Evolutionary conservation across 345 rosid genomes (phyloP), one percentile per base, ranked within the genome.

Genomic region (Passiflora organensis): DNA sequence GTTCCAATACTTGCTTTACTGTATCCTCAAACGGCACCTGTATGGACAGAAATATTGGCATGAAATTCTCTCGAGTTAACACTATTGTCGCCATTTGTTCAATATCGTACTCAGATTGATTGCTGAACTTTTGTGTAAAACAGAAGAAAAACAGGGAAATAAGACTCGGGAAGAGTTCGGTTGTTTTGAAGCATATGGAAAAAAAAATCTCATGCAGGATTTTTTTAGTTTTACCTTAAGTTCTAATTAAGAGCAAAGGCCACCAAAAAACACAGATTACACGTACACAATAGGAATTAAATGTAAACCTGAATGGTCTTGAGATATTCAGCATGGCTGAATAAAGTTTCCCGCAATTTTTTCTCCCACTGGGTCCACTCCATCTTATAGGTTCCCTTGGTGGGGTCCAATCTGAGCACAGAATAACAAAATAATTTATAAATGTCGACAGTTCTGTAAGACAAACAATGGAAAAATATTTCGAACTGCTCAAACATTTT

Each of bases 281-380:
- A 44, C 10, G 54, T 17, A 38, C n/a, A 38, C 22, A 53, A n/a
- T 12, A 13, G 43, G 28, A 13, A 32, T 41, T 28, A 18, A 5
- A 45, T 52, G 20, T 6, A 39, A 20, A 91, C 95, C 96, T 88
- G 98, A 66, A 88, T 52, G 73, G 84, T 81, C 62, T 67, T 72
- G 20, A 89, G 68, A 78, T 82, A 85, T 55, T 89, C 75, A 18
- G 86, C 65, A 72, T 80, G 59, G 69, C 59, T 69, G 24, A 38
- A 24, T 47, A 93, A 55, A 59, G 67, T 67, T 38, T 77, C 75
- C 6, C 89, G 81, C 64, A 89, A 65, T 48, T 69, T 71, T 65
- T 80, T 81, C 77, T 93, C 99, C 99, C 96, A 93, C 63, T 85
- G 80, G 46, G 66, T 63, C 95, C 96, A 93, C 63, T 84, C 91